Percentiles rank a stretch among this genome's conserved stretches.
Evolutionary conservation across 2,329 filamentous ascomycete species (phyloP).

Genomic region (Colletotrichum orbiculare): DNA sequence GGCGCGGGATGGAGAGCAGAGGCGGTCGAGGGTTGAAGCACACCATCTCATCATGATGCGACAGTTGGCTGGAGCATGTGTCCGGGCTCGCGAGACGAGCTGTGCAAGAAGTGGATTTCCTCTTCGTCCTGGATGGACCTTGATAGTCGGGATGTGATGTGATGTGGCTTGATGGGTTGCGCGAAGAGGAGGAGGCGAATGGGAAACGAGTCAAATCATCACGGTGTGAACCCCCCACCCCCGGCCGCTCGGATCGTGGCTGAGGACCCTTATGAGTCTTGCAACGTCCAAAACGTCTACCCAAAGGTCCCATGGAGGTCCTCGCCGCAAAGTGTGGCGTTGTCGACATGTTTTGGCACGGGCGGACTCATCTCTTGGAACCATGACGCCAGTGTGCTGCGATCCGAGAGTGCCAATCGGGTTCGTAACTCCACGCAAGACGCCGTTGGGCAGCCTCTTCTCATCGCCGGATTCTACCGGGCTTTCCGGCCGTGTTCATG

Average conservation of each 20-base stretch:
- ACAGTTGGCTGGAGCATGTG: conserved; percentile 28
- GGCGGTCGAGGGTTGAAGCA: conserved; percentile 21
- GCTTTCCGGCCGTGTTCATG: too few relatives aligned
- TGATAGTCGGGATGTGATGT: neutral
- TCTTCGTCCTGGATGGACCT: conserved; percentile 1
- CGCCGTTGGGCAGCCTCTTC: too few relatives aligned
- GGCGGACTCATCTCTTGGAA: conserved; percentile 13
- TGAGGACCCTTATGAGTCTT: conserved; percentile 28
- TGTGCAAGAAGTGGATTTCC: neutral
- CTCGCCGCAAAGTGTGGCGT: neutral
- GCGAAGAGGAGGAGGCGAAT: conserved; percentile 1
- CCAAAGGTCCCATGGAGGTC: neutral
- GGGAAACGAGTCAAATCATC: neutral
- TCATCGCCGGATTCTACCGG: too few relatives aligned
- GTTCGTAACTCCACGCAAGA: too few relatives aligned
- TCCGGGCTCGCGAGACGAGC: conserved; percentile 16
- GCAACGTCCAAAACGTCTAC: conserved; percentile 2
- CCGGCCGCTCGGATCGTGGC: conserved; percentile 33
- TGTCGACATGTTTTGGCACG: conserved; percentile 1
- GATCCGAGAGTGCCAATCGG: conserved; percentile 14
- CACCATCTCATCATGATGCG: conserved; percentile 31
- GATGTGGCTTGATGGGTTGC: conserved; percentile 2
- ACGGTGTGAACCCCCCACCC: too few relatives aligned
- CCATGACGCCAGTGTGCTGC: conserved; percentile 17
- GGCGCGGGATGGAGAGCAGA: neutral